A percentile compares a stretch with the other conserved stretches of the same genome.
These are phyloP conservation scores for Schizosaccharomyces lindneri DNA, from an alignment of 805 yeast species.

Conservation along the genomic window DNA sequence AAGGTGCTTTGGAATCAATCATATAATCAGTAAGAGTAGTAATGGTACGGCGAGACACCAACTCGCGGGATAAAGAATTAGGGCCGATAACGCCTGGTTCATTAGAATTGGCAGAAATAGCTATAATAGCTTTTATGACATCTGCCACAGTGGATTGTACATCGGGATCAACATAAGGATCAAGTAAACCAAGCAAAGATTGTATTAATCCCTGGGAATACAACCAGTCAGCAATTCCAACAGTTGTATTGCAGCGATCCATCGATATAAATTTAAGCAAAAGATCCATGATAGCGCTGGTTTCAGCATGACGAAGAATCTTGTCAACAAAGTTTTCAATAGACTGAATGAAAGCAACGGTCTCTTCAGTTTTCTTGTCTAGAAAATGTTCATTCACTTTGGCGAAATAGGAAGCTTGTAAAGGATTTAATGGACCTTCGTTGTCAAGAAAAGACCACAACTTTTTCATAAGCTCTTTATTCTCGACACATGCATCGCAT, in stretches of 20 bases:
- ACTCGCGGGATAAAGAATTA: slow-evolving; percentile 72
- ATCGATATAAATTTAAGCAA: slow-evolving; percentile 71
- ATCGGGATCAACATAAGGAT: slow-evolving; percentile 40
- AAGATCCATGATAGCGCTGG: slow-evolving; percentile 87
- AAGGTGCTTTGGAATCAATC: slow-evolving; percentile 18
- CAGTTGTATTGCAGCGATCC: slow-evolving; percentile 71
- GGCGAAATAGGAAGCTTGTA: slow-evolving; percentile 68
- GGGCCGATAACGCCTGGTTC: slow-evolving; percentile 89
- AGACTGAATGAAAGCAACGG: slow-evolving; percentile 41
- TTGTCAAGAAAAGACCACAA: slow-evolving; percentile 63
- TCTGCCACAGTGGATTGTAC: slow-evolving; percentile 88
- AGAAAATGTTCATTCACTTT: slow-evolving; percentile 72
- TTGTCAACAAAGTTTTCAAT: slow-evolving; percentile 52
- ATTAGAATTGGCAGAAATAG: slow-evolving; percentile 79
- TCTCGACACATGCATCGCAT: slow-evolving; percentile 70
- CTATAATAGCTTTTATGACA: slow-evolving; percentile 75
- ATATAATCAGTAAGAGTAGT: slow-evolving; percentile 47
- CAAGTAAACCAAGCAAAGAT: slow-evolving; percentile 41
- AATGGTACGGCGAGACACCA: slow-evolving; percentile 53
- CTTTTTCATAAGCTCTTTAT: slow-evolving; percentile 33
- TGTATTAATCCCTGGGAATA: slow-evolving; percentile 53
- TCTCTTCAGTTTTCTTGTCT: slow-evolving; percentile 56
- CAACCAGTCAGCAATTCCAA: slow-evolving; percentile 40
- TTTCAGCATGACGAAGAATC: slow-evolving; percentile 65
- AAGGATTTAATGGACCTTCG: slow-evolving; percentile 41